Evolutionary conservation across 2,329 filamentous ascomycete species (phyloP).

Genomic region (Neodidymelliopsis sp.): DNA sequence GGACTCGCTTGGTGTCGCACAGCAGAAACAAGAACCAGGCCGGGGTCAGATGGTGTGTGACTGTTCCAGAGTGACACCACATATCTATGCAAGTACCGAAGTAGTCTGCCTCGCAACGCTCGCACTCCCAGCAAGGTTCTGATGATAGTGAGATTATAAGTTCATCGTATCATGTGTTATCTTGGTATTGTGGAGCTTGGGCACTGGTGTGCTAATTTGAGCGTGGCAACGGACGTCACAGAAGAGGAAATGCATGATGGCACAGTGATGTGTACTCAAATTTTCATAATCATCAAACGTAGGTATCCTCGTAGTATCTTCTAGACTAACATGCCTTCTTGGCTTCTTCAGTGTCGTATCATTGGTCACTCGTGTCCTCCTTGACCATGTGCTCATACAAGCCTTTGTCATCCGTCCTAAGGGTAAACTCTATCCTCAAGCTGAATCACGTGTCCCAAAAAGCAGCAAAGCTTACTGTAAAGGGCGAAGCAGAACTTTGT

Average conservation of each 20-base stretch:
- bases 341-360: conserved; percentile 14
- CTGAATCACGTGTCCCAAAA: conserved; percentile 19
- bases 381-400: conserved; percentile 24
- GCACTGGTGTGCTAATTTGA: conserved; percentile 5
- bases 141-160: background rate
- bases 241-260: conserved; percentile 16
- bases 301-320: background rate
- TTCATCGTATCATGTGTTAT: background rate
- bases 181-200: background rate
- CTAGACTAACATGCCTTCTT: conserved; percentile 8
- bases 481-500: conserved; percentile 28
- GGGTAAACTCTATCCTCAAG: conserved; percentile 18
- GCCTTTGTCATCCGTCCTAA: conserved; percentile 19
- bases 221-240: conserved; percentile 19
- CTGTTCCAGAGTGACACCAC: conserved; percentile 23
- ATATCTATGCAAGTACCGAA: conserved; percentile 3
- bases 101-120: background rate
- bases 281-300: conserved; percentile 16
- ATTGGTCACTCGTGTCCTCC: conserved; percentile 18
- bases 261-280: conserved; percentile 21
- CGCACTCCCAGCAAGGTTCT: background rate
- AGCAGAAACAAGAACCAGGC: conserved; percentile 14
- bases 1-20: conserved; percentile 11
- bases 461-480: conserved; percentile 36
- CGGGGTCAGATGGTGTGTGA: conserved; percentile 22